Base-by-base conservation (phyloP, 129 eudicot genomes). In the Tagetes erecta region DNA sequence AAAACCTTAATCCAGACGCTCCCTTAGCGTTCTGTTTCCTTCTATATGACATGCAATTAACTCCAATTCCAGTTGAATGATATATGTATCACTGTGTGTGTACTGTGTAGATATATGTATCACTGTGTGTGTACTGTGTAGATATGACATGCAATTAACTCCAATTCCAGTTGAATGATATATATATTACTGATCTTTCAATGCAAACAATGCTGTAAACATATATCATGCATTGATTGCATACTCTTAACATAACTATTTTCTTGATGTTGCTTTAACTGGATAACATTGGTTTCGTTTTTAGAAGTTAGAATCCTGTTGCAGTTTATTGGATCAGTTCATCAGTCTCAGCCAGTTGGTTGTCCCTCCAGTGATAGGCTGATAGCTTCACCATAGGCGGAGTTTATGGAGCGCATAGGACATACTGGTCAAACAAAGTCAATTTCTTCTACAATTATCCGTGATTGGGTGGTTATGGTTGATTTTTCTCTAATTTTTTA, bases 341-440 rank as follows among this genome's bases (percentile, higher is more conserved):
- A 73, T 35, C 70, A 73, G 8, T 60, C 8, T 10, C 47, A 45
- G 41, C 45, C 68, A 64, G 47, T 12, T 60, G 66, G 47, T 5
- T 60, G 42, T 39, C 68, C 68, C 46, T 0, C 33, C 11, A 12
- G 33, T 64, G 33, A 38, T 64, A 13, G 47, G 5, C 11, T 64
- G 33, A 38, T 64, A 13, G 47, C 12, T 38, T 64, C 68, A 38
- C 68, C 47, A 13, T 64, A 47, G 47, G 49, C n/a, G 44, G 44
- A 2, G 5, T 62, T 62, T 36, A 34, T 34, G 56, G 49, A 60
- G 60, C 62, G 9, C 38, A 45, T 46, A 63, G 58, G 73, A 64
- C 65, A 64, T 20, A 39, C 51, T 51, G 70, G 52, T 67, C 59
- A 76, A 53, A 76, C 74, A 42, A 36, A 50, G 68, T 9, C 53